These are phyloP conservation scores for Galerina marginata DNA, from an alignment of 768 basidiomycete genomes.

Conservation along the genomic window DNA sequence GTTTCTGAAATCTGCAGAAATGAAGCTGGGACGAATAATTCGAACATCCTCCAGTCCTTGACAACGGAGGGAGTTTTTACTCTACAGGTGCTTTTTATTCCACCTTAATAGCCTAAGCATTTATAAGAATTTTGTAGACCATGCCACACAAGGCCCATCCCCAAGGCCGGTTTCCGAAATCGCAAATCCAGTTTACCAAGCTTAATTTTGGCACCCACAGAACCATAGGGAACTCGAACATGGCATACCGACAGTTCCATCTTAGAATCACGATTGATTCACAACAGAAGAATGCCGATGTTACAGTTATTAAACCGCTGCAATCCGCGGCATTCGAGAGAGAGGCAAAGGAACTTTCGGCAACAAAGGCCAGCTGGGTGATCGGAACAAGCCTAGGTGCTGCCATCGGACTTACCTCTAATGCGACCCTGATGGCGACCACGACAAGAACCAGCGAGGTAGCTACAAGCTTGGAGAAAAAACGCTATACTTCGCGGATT, in stretches of 20 bases:
- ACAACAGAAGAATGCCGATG: background rate
- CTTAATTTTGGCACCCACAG: background rate
- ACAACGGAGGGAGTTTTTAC: too few species aligned
- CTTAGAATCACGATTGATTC: background rate
- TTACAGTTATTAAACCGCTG: background rate
- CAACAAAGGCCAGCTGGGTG: background rate
- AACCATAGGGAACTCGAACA: background rate
- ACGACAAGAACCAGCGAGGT: background rate
- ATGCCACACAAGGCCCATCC: too few species aligned
- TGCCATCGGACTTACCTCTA: background rate
- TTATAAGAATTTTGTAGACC: too few species aligned
- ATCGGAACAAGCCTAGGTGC: background rate
- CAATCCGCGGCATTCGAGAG: background rate
- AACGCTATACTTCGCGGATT: background rate
- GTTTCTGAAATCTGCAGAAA: too few species aligned
- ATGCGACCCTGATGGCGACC: background rate
- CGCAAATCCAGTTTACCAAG: background rate
- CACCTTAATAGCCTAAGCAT: too few species aligned
- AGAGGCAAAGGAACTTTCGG: background rate
- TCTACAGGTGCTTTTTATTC: too few species aligned
- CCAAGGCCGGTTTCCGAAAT: background rate
- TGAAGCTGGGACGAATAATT: too few species aligned
- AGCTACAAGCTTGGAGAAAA: background rate
- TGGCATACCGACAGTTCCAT: background rate
- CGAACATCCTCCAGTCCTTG: too few species aligned